Evolutionary conservation across 768 basidiomycete species (phyloP), one percentile per base, ranked within the genome.

Genomic region (Inosperma sp.): DNA sequence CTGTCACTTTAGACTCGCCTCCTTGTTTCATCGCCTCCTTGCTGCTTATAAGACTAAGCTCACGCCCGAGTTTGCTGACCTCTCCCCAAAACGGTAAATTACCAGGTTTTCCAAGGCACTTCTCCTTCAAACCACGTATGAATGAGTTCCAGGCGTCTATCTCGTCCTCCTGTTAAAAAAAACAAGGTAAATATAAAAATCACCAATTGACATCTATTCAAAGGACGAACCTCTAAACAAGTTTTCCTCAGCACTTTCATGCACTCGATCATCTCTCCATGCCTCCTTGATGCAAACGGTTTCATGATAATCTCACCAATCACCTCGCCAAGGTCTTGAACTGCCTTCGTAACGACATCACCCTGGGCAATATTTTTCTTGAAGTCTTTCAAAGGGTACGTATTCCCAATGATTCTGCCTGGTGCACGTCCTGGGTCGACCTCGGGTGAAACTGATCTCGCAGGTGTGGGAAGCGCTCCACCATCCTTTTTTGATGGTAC

Each of bases 111-210:
- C 69, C 59, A 2, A 70, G 49, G 56, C 87, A 90, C 10, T 72
- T 76, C 10, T 73, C 61, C 57, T 80, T 83, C 16, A 92, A 67
- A 17, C 80, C 72, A 12, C 61, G 65, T 39, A 91, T 54, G 61
- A 89, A 86, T 84, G 61, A 68, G 66, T 93, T 92, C 89, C 89
- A 93, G 26, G 78, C 79, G 37, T 86, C 84, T 30, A 91, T 79
- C 64, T 92, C 88, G 64, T 91, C 87, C 68, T 91, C 86, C 81
- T 89, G 5, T 17, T n/a, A n/a, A n/a, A n/a, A 33, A 27, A 47
- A 5, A 21, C 16, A 43, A n/a, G n/a, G 25, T 22, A 25, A 35
- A 16, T 31, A 27, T 6, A 36, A 37, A 12, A 39, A 53, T 26
- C 19, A 7, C 42, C 10, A 31, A n/a, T 17, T 23, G 13, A 23